These are phyloP conservation scores for Coemansia sp. DNA, from an alignment of 192 early-diverging fungal species.

Conservation along the genomic window DNA sequence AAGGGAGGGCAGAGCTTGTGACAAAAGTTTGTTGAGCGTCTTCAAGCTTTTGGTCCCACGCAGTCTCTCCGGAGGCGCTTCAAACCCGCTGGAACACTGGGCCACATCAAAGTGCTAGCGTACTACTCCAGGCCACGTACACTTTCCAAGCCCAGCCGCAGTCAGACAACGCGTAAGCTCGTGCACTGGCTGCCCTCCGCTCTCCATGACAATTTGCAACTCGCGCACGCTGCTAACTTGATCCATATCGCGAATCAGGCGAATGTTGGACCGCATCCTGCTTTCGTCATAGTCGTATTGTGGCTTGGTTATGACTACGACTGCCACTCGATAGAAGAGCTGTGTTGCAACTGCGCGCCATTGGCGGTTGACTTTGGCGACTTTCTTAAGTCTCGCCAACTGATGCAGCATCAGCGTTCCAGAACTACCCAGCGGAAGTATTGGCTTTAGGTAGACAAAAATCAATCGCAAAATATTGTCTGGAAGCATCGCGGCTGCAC, in stretches of 20 bases:
- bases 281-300: not conserved
- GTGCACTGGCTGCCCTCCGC: not conserved
- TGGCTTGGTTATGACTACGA: not conserved
- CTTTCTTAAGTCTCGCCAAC: conserved; percentile 16
- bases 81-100: not conserved
- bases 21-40: not conserved
- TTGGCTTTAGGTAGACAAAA: not conserved
- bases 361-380: conserved; percentile 11
- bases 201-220: not conserved
- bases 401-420: conserved; percentile 18
- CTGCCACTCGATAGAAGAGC: not conserved
- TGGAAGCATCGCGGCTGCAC: not conserved
- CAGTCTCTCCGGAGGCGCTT: not conserved
- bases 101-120: not conserved
- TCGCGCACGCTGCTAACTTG: not conserved
- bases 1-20: not conserved
- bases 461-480: not conserved
- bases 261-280: not conserved
- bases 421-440: not conserved
- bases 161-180: not conserved
- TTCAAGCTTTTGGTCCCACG: not conserved
- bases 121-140: no score
- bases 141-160: not conserved
- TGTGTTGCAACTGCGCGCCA: not conserved
- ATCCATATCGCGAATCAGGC: not conserved